Evolutionary conservation across 306 rosid species (phyloP).

Genomic region (Lagenaria siceraria): DNA sequence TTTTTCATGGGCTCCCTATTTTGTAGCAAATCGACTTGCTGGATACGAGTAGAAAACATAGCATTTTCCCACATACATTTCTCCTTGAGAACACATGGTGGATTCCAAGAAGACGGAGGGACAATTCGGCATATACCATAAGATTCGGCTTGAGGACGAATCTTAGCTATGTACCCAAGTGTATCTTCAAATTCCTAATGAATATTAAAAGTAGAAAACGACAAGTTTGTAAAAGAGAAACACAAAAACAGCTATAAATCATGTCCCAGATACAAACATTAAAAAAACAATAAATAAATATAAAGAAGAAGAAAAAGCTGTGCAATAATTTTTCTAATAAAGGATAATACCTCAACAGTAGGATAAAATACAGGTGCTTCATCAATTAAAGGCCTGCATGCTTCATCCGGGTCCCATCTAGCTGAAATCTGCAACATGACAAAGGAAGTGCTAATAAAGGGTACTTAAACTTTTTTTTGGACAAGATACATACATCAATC

Average conservation of each 20-base stretch:
- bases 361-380: constrained; percentile 93
- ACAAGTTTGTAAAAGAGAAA: neutral
- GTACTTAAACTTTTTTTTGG: neutral
- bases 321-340: neutral
- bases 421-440: constrained; percentile 47
- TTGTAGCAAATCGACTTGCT: constrained; percentile 85
- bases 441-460: constrained; percentile 8
- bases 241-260: neutral
- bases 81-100: constrained; percentile 90
- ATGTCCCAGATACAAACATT: neutral
- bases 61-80: constrained; percentile 58
- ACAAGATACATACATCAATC: neutral
- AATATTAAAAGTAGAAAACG: neutral
- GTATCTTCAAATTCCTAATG: constrained; percentile 80
- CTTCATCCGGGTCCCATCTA: constrained; percentile 66
- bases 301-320: neutral
- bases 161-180: constrained; percentile 70
- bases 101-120: constrained; percentile 80
- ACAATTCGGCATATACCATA: constrained; percentile 94
- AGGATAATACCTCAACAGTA: constrained; percentile 44
- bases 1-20: constrained; percentile 94
- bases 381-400: constrained; percentile 62
- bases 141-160: constrained; percentile 61
- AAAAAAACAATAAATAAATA: neutral
- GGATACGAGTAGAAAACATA: constrained; percentile 74